These are phyloP conservation scores for Allomyces macrogynus DNA, from an alignment of 192 early-diverging fungal species.

Conservation along the genomic window DNA sequence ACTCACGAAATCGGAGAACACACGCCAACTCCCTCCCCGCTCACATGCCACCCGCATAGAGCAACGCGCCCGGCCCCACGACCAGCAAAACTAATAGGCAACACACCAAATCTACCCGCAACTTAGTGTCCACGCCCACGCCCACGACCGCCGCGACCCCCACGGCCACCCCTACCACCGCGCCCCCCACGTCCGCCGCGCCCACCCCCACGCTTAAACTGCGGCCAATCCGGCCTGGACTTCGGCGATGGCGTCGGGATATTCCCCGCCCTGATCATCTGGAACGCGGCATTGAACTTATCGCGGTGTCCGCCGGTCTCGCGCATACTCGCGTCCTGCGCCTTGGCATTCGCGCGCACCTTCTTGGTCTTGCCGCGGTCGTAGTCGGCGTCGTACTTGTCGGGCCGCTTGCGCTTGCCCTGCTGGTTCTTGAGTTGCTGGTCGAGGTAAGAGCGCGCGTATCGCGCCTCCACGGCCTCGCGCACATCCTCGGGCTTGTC, in stretches of 20 bases:
- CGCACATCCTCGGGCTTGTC: too few species aligned
- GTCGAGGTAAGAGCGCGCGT: constrained; percentile 10
- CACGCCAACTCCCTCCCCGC: too few species aligned
- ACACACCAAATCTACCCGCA: too few species aligned
- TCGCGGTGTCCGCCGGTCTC: not conserved
- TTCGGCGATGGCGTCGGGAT: not conserved
- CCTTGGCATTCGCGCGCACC: constrained; percentile 9
- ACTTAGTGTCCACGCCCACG: not conserved
- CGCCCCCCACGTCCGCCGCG: not conserved
- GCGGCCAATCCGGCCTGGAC: not conserved
- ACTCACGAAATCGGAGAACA: too few species aligned
- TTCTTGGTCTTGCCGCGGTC: constrained; percentile 54
- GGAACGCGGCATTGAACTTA: not conserved
- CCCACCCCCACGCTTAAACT: not conserved
- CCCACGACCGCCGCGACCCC: not conserved
- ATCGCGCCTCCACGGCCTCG: constrained; percentile 8
- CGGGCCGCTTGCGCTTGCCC: constrained; percentile 23
- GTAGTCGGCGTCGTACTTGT: constrained; percentile 44
- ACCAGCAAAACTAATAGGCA: too few species aligned
- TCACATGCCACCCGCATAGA: too few species aligned
- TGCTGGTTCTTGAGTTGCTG: constrained; percentile 21
- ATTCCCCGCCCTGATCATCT: not conserved
- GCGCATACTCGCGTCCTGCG: not conserved
- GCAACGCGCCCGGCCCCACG: too few species aligned
- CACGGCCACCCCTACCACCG: not conserved